Base-by-base conservation (phyloP, 2,329 filamentous ascomycete genomes). In the Ambrosiella cleistominuta region DNA sequence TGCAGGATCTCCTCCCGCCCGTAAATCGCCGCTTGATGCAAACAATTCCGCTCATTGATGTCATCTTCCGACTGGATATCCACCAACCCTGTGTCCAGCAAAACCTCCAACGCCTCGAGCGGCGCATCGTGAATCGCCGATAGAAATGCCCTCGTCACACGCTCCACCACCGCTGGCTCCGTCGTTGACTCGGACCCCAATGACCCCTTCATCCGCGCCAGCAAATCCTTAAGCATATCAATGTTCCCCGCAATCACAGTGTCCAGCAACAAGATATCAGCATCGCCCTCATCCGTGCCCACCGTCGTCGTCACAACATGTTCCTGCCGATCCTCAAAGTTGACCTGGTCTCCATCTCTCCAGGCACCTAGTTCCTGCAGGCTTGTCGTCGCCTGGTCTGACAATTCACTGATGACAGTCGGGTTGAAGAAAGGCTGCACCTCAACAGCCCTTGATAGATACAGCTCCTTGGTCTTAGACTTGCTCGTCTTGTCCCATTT, bases 401-500 rank as follows among this genome's bases (percentile, higher is more conserved):
- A 96, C 9, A 98, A 78, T 66, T 95, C 91, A 70, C 90, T 95
- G 66, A 98, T 95, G 64, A 97, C 89, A 63, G 94, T 88, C 51
- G 91, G 84, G 70, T 98, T 97, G 77, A 97, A 98, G 70, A 94
- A 97, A 6, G 93, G 93, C 66, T 97, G 93, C 7, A 97, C 90
- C 70, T 98, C 93, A 62, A 98, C 91, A 7, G 93, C 93, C 61
- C 93, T 80, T 8, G 94, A 94, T 40, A 98, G 82, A 68, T 97
- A 98, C 45, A 97, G 79, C 72, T 97, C 93, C 70, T 98, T 98
- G 61, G 93, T 96, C 70, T 91, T 91, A 56, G 91, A 97, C 77
- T 97, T 98, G 64, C 91, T 96, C 1, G 90, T 96, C 79, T 98
- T 98, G 72, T 98, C 93, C 93, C 93, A 98, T 80, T 98, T 98